Base-by-base conservation (phyloP, 2,329 filamentous ascomycete genomes). In the Fusarium decemcellulare region DNA sequence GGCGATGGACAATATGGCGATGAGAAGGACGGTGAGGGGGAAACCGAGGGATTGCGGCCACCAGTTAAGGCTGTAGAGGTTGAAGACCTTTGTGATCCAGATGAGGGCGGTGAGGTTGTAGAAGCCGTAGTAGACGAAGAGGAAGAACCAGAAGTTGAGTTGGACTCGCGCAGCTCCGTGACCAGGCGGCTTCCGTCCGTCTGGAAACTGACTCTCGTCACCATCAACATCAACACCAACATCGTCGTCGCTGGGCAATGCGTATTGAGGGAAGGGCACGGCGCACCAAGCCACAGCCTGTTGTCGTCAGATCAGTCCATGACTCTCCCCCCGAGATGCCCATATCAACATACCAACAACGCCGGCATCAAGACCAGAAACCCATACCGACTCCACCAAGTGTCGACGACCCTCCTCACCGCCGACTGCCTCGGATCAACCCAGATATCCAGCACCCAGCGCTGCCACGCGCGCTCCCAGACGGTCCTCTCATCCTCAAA, bases 51-150 rank as follows among this genome's bases (percentile, higher is more conserved):
- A 85, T 59, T 87, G 82, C 8, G 90, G 90, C 90, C 90, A 92
- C 90, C 90, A 92, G 79, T 92, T 92, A 60, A 92, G 81, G 65
- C 87, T 89, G 81, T 92, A 92, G 23, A 92, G 83, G 72, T 92
- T 92, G 77, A 92, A 92, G 6, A 92, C 85, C 74, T 91, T 92
- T 50, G 90, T 92, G 75, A 92, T 91, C 89, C 90, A 92, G 65
- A 91, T 86, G 71, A 92, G 79, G 3, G 90, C 90, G 6, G 88
- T 90, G 27, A 91, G 74, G 75, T 90, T 91, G 78, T 92, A 92
- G 70, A 91, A 87, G 60, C 89, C 88, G 76, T 92, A 92, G 80
- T 91, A 92, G 60, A 91, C 86, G 51, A 91, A 86, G 39, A 92
- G 81, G 74, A 92, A 92, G 82, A 91, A 91, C 90, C 90, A 92